Conservation (phyloP, 2,329 filamentous ascomycete genomes). For the Pestalotiopsis sp. region DNA sequence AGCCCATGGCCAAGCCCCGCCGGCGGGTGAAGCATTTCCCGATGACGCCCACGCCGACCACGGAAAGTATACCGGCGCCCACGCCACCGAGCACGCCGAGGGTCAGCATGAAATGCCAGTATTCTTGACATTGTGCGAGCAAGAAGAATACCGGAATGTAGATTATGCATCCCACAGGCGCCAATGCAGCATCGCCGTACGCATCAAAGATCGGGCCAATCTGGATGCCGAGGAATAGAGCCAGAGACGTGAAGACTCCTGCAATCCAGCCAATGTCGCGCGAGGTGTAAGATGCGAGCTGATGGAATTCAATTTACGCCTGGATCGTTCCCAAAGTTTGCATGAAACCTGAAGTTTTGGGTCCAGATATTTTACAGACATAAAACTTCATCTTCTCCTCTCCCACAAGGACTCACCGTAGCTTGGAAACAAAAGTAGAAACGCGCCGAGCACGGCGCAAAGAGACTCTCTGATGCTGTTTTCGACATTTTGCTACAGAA, state of each 20-base stretch:
- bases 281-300: constrained; percentile 34
- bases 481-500: background rate
- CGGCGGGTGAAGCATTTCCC: constrained; percentile 28
- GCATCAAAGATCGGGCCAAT: constrained; percentile 41
- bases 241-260: constrained; percentile 37
- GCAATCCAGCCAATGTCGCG: constrained; percentile 42
- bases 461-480: background rate
- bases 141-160: constrained; percentile 42
- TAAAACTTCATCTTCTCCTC: background rate
- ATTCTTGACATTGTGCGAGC: constrained; percentile 42
- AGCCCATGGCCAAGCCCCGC: constrained; percentile 25
- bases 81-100: constrained; percentile 43
- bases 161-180: constrained; percentile 29
- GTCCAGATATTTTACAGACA: background rate
- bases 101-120: constrained; percentile 39
- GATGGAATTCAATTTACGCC: constrained; percentile 37
- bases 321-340: constrained; percentile 39
- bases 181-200: constrained; percentile 36
- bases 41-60: constrained; percentile 32
- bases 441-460: constrained; percentile 6
- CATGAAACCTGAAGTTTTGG: constrained; percentile 32
- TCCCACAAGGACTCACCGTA: background rate
- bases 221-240: constrained; percentile 38
- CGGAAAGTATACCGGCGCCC: constrained; percentile 38
- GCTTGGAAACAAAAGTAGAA: constrained; percentile 9